Conservation (phyloP, 2,329 filamentous ascomycete genomes). For the Metarhizium sp. region DNA sequence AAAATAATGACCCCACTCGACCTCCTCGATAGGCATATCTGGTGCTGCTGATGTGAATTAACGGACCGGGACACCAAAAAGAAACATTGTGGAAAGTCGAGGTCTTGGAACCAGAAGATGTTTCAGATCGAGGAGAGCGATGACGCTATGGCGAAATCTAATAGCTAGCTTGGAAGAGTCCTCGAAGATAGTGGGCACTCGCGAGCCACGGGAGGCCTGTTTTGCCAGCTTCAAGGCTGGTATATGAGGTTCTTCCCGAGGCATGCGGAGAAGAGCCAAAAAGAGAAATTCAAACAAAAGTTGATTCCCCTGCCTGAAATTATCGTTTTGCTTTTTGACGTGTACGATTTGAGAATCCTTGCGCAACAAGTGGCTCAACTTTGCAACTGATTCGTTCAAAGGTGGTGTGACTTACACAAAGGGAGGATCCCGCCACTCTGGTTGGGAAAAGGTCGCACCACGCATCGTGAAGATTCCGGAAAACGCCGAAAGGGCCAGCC, state of each 20-base stretch:
- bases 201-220: not conserved
- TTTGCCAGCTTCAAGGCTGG: not conserved
- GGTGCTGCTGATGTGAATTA: not conserved
- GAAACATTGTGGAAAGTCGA: not conserved
- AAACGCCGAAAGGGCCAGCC: no score
- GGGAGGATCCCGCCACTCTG: no score
- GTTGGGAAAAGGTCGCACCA: no score
- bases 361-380: no score
- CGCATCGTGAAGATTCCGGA: no score
- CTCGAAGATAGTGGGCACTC: slow-evolving; percentile 7
- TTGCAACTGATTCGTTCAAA: no score
- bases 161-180: slow-evolving; percentile 26
- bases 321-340: not conserved
- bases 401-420: no score
- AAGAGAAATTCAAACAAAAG: slow-evolving; percentile 1
- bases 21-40: slow-evolving; percentile 4
- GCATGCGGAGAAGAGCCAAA: not conserved
- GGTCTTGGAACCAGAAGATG: not conserved
- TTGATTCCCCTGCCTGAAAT: not conserved
- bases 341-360: no score
- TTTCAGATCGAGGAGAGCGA: slow-evolving; percentile 16
- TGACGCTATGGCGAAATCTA: slow-evolving; percentile 26
- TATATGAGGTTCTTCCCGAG: not conserved
- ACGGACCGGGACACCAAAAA: not conserved
- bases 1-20: not conserved